Percentiles rank a stretch among this genome's conserved stretches.
These are phyloP conservation scores for Chrysoporthe deuterocubensis DNA, from an alignment of 2,329 filamentous ascomycete genomes.

Conservation along the genomic window DNA sequence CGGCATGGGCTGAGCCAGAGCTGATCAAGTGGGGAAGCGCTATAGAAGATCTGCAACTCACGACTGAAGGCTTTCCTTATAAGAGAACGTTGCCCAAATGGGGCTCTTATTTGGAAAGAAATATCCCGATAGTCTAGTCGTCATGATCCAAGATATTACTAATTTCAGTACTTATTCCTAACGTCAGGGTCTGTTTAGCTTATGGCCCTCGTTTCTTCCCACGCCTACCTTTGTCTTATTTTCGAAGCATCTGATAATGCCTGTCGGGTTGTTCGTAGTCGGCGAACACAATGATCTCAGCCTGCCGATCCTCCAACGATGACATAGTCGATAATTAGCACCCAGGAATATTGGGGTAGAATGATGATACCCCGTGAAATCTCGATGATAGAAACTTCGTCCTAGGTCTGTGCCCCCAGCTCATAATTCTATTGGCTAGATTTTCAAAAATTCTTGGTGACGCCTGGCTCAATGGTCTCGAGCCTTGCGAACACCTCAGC, in stretches of 20 bases:
- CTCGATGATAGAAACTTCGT: neutral
- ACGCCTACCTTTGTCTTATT: too few species aligned
- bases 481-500: constrained; percentile 10
- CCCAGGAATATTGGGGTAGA: too few species aligned
- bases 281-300: too few species aligned
- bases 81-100: constrained; percentile 56
- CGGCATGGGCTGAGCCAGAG: constrained; percentile 62
- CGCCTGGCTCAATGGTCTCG: constrained; percentile 9
- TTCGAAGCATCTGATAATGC: too few species aligned
- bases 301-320: too few species aligned
- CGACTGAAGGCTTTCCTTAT: constrained; percentile 44
- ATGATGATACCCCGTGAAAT: neutral
- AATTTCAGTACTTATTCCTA: too few species aligned
- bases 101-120: constrained; percentile 53
- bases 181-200: too few species aligned
- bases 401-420: neutral
- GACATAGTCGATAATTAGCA: too few species aligned
- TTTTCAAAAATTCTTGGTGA: constrained; percentile 2
- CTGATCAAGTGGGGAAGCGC: constrained; percentile 66
- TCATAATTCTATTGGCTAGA: neutral
- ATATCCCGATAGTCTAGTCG: constrained; percentile 42
- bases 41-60: constrained; percentile 61
- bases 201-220: too few species aligned
- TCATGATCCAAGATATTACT: too few species aligned
- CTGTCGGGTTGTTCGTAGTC: too few species aligned